Evolutionary conservation across 2,329 filamentous ascomycete genomes (phyloP), one percentile per base, ranked within the genome.

Genomic region (Hymenoscyphus occultus): DNA sequence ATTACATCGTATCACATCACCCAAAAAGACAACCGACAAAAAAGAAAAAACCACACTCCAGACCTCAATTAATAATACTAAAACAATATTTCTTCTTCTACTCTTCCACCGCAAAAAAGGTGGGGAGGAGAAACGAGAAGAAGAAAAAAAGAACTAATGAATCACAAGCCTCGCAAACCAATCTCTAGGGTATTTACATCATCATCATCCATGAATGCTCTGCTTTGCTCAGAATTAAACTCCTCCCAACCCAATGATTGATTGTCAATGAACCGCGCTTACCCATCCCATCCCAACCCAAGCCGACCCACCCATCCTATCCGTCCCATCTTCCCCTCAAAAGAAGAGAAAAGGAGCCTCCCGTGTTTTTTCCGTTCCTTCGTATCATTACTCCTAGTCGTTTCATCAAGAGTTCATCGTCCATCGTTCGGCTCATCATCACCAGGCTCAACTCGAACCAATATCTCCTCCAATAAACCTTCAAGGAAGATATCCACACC

Each of bases 401-500:
- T 19, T n/a, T 19, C 48, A 54, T 54, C 48, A 51, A 51, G 32
- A 54, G 63, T 40, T 69, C 67, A 71, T 69, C 69, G 58, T 66
- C 59, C 65, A 13, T 71, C 68, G 64, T 73, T 64, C 56, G 32
- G 64, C n/a, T 75, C 74, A 62, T 76, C 74, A 70, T 87, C 85
- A 67, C 93, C 82, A 3, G 93, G 91, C 79, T 98, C 94, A 14
- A 98, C 92, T 64, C 95, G 81, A 42, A 97, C 93, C 28, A 99
- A 80, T 31, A 99, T 90, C 80, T 99, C 95, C 77, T 99, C 95
- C 40, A 99, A 80, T 68, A 98, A 86, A 0, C 93, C 94, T 77
- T 99, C 95, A 7, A 98, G 78, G 71, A 98, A 96, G 0, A 91
- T 92, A 56, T 88, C 88, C 1, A 97, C 93, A 32, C 94, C 93